phyloP scores from a whole-genome alignment of 805 yeast species.

The Cephaloascus albidus region DNA sequence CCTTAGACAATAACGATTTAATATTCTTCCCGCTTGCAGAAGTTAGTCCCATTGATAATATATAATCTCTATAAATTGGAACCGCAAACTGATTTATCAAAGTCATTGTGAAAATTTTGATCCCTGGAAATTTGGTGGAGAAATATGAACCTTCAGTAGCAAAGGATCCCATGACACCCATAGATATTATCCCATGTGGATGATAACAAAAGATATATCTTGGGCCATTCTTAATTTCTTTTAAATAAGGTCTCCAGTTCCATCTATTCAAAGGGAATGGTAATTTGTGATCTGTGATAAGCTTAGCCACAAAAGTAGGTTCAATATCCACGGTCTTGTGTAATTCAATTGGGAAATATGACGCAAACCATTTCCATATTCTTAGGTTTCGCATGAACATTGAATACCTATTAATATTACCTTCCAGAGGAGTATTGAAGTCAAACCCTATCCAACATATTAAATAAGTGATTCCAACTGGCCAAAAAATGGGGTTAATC shows the following conservation, averaged over 20 bases:
- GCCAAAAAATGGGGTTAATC: conserved; percentile 60
- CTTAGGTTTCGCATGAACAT: conserved; percentile 43
- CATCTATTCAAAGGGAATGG: too few relatives aligned
- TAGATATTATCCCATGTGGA: conserved; percentile 92
- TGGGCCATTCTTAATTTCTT: conserved; percentile 45
- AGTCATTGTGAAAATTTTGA: conserved; percentile 72
- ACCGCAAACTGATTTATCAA: conserved; percentile 72
- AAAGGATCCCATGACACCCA: conserved; percentile 82
- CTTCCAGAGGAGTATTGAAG: conserved; percentile 66
- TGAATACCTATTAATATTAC: conserved; percentile 53
- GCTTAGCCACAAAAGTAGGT: conserved; percentile 48
- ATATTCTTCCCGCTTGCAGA: conserved; percentile 76
- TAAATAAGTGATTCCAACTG: conserved; percentile 53
- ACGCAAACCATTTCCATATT: conserved; percentile 64
- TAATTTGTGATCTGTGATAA: conserved; percentile 2
- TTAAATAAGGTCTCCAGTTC: conserved; percentile 13
- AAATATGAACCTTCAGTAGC: conserved; percentile 77
- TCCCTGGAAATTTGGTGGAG: conserved; percentile 68
- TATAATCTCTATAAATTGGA: conserved; percentile 83
- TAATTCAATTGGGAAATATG: conserved; percentile 71
- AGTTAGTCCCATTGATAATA: conserved; percentile 72
- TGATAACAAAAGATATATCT: conserved; percentile 86
- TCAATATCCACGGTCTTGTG: conserved; percentile 60
- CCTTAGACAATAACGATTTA: conserved; percentile 46
- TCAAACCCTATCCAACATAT: conserved; percentile 44